Evolutionary conservation across 495 filamentous ascomycete species (phyloP), one percentile per base, ranked within the genome.

Genomic region (Penicillium goetzii): DNA sequence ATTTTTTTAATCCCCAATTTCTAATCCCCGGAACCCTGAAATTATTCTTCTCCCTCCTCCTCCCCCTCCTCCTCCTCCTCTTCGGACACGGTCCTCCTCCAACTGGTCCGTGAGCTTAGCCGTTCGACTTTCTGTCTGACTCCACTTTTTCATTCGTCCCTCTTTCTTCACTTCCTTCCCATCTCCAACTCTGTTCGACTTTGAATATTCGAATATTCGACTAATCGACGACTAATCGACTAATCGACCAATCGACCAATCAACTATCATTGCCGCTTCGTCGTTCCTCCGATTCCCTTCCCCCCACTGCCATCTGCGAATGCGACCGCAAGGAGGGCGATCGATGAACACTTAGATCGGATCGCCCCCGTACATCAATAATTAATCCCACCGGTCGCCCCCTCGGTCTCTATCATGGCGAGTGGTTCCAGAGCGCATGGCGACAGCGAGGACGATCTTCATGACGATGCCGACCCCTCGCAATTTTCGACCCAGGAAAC

Each of bases 361-460:
- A 67, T 66, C 59, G 64, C 59, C 61, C 63, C 63, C 60, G 67
- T 71, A 71, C 68, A 73, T 73, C 63, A 72, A 62, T 64, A 32
- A 53, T 23, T 53, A 53, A 12, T 40, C 56, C 19, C 53, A 43
- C 43, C 33, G 14, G 30, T 19, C 17, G 26, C 58, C 49, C 36
- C 50, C 32, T 43, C 41, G 30, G 36, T 45, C 47, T 56, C 62
- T 19, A 72, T 73, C 66, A 64, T 66, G 49, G 57, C 69, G 52
- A 72, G 40, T 32, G 50, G 50, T 15, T 45, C 54, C 15, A 59
- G 66, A 45, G 56, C 62, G 56, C 64, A 66, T 68, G 66, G 60
- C 19, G 76, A 78, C 58, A 72, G 67, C 59, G 78, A 80, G 49
- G 78, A 81, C 53, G 78, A 81, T 56, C 65, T 56, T 28, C 68